phyloP scores from a whole-genome alignment of 2,329 filamentous ascomycete genomes.

The Microsporum audouinii region DNA sequence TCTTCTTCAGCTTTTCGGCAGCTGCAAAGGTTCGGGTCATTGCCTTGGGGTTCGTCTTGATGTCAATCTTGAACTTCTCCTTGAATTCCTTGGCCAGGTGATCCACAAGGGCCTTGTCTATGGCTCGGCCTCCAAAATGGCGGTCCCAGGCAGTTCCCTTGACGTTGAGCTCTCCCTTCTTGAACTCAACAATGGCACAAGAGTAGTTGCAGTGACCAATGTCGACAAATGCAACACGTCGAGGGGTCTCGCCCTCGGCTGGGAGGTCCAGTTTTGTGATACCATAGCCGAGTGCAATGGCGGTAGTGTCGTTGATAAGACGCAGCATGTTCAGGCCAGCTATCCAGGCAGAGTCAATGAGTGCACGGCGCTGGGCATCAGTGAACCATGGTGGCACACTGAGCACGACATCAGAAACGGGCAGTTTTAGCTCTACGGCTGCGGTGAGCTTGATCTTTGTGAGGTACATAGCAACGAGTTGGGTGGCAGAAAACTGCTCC shows the following conservation, averaged over 20 bases:
- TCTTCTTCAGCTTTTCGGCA: constrained; percentile 97
- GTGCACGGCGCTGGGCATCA: constrained; percentile 75
- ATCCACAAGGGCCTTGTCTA: constrained; percentile 88
- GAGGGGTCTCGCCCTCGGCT: constrained; percentile 75
- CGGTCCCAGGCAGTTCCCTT: constrained; percentile 87
- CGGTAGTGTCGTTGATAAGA: constrained; percentile 96
- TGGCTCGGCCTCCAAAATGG: constrained; percentile 94
- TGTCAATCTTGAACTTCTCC: constrained; percentile 95
- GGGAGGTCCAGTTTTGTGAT: constrained; percentile 97
- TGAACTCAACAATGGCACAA: constrained; percentile 86
- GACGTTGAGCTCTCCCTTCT: constrained; percentile 89
- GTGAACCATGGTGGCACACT: constrained; percentile 96
- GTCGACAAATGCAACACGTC: constrained; percentile 82
- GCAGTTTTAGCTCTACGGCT: constrained; percentile 73
- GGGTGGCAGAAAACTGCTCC: constrained; percentile 86
- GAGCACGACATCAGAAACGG: constrained; percentile 86
- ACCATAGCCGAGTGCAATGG: constrained; percentile 87
- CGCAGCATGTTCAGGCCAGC: constrained; percentile 85
- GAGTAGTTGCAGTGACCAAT: constrained; percentile 96
- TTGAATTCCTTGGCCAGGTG: constrained; percentile 95
- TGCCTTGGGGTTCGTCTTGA: constrained; percentile 80
- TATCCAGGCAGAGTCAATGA: constrained; percentile 87
- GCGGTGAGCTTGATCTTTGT: constrained; percentile 89
- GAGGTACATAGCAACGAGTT: constrained; percentile 89
- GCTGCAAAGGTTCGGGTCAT: constrained; percentile 74